Percentiles rank a stretch among this genome's conserved stretches.
Evolutionary conservation across 2,329 filamentous ascomycete genomes (phyloP).

Genomic region (Zasmidium angulare): DNA sequence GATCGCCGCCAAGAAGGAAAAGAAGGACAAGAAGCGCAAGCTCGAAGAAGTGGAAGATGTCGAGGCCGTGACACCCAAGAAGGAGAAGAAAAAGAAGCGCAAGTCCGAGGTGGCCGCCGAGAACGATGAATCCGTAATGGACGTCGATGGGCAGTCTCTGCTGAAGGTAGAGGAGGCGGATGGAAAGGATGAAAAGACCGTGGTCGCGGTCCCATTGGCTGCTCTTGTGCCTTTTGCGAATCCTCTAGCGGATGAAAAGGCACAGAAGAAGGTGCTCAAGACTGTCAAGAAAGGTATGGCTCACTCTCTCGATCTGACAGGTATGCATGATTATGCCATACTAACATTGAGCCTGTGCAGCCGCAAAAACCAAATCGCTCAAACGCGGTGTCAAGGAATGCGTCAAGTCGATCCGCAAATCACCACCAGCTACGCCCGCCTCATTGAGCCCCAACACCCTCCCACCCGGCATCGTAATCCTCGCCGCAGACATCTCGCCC

Average conservation of each 20-base stretch:
- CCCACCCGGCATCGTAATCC: slow-evolving; percentile 75
- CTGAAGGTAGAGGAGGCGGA: slow-evolving; percentile 46
- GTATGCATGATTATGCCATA: too few relatives aligned
- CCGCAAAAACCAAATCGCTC: slow-evolving; percentile 90
- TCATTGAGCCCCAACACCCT: slow-evolving; percentile 48
- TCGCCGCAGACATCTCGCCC: slow-evolving; percentile 95
- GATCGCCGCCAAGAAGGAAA: slow-evolving; percentile 33
- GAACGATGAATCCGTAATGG: slow-evolving; percentile 29
- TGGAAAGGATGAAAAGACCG: slow-evolving; percentile 44
- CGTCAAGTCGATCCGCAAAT: slow-evolving; percentile 97
- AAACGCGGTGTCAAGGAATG: slow-evolving; percentile 99
- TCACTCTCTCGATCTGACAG: too few relatives aligned
- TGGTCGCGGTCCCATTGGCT: slow-evolving; percentile 39
- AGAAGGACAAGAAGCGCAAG: slow-evolving; percentile 41
- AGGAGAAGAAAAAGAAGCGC: slow-evolving; percentile 60
- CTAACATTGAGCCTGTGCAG: slow-evolving; percentile 50
- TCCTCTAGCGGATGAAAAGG: slow-evolving; percentile 78
- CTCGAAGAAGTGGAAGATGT: slow-evolving; percentile 29
- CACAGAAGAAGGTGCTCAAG: slow-evolving; percentile 65
- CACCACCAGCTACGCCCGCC: slow-evolving; percentile 63
- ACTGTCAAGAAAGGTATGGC: slow-evolving; percentile 59
- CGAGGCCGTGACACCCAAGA: slow-evolving; percentile 32
- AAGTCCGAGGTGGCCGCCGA: slow-evolving; percentile 50
- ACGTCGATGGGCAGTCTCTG: slow-evolving; percentile 29
- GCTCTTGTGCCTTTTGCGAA: slow-evolving; percentile 81